phyloP scores from a whole-genome alignment of 2,329 filamentous ascomycete genomes.

The Nothomitra cinnamomea region DNA sequence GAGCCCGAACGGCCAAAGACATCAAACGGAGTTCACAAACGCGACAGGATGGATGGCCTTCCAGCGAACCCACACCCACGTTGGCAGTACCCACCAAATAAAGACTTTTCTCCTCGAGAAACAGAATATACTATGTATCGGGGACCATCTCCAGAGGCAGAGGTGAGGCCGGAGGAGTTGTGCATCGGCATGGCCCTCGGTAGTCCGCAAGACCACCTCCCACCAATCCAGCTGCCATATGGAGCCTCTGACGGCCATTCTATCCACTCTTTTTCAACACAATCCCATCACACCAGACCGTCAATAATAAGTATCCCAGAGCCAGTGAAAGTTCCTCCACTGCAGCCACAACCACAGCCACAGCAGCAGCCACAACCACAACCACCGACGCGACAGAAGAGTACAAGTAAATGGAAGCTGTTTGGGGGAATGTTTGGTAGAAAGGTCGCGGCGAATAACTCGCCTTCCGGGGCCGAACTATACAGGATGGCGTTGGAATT shows the following conservation, averaged over 20 bases:
- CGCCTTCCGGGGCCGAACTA: slow-evolving; percentile 12
- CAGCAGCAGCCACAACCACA: neutral
- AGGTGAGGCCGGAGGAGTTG: slow-evolving; percentile 25
- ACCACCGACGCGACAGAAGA: neutral
- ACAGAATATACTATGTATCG: neutral
- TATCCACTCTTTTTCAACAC: slow-evolving; percentile 11
- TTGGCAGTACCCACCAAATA: neutral
- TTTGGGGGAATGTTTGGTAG: slow-evolving; percentile 35
- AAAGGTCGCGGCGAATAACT: slow-evolving; percentile 17
- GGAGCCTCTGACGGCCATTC: slow-evolving; percentile 6
- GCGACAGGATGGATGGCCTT: neutral
- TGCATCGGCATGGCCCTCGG: slow-evolving; percentile 60
- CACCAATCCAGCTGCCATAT: slow-evolving; percentile 10
- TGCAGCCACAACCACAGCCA: neutral
- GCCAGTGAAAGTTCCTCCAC: neutral
- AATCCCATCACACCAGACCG: slow-evolving; percentile 13
- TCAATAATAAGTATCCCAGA: neutral
- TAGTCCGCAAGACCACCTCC: slow-evolving; percentile 35
- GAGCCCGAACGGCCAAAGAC: neutral
- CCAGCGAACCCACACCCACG: neutral
- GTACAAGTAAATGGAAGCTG: slow-evolving; percentile 40
- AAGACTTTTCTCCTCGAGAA: slow-evolving; percentile 1
- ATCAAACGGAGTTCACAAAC: neutral
- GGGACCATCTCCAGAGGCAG: neutral
- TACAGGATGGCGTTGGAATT: slow-evolving; percentile 15